Evolutionary conservation across 345 rosid genomes (phyloP).

Genomic region (Linum trigynum): DNA sequence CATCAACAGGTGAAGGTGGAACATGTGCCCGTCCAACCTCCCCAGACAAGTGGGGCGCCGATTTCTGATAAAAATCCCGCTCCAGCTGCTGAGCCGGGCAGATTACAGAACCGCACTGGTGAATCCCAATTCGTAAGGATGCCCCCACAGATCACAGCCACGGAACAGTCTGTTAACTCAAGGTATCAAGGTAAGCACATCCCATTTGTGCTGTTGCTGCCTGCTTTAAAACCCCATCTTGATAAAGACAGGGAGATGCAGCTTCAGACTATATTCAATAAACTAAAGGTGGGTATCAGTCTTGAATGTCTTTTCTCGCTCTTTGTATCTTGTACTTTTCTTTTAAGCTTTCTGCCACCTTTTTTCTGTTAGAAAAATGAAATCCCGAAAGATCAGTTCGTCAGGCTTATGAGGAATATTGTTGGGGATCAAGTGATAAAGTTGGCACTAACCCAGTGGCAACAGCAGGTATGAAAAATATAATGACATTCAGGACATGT

Average conservation of each 20-base stretch:
- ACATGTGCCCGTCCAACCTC: constrained; percentile 38
- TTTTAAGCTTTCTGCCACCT: constrained; percentile 19
- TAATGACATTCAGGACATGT: not conserved
- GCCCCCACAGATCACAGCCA: constrained; percentile 42
- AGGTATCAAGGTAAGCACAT: constrained; percentile 53
- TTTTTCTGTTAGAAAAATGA: constrained; percentile 58
- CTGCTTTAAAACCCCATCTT: constrained; percentile 72
- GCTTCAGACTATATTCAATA: constrained; percentile 60
- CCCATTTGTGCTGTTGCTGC: constrained; percentile 72
- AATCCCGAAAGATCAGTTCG: constrained; percentile 79
- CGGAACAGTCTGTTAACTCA: constrained; percentile 41
- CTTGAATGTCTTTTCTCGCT: constrained; percentile 11
- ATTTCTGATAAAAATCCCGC: constrained; percentile 40
- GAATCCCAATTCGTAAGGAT: constrained; percentile 56
- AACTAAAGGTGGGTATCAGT: constrained; percentile 49
- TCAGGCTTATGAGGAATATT: constrained; percentile 70
- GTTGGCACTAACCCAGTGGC: constrained; percentile 61
- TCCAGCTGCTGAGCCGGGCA: constrained; percentile 31
- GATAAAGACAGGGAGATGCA: constrained; percentile 91
- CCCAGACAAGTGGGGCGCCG: constrained; percentile 42
- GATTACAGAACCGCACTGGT: constrained; percentile 38
- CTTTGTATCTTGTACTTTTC: constrained; percentile 9
- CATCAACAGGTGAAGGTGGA: constrained; percentile 34
- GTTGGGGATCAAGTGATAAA: constrained; percentile 89
- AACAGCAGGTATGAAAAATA: constrained; percentile 47